Evolutionary conservation across 2,329 filamentous ascomycete genomes (phyloP).

Genomic region (Triangularia setosa): DNA sequence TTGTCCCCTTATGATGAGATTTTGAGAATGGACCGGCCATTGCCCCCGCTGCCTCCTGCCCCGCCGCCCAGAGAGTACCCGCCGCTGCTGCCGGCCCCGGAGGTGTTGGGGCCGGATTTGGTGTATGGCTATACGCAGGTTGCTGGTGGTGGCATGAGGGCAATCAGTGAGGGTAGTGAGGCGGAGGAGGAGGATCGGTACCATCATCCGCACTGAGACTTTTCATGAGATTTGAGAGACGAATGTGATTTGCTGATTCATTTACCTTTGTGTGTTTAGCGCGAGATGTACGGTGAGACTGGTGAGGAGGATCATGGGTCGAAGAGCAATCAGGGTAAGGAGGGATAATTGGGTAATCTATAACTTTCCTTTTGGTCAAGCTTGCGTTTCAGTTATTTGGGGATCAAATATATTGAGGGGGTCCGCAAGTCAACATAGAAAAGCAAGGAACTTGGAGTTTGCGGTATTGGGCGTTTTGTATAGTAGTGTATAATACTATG

Average conservation of each 20-base stretch:
- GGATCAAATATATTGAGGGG: not conserved
- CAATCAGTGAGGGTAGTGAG: not conserved
- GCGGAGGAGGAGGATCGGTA: not conserved
- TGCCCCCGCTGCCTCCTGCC: conserved; percentile 1
- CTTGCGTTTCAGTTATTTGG: not conserved
- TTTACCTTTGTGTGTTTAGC: conserved; percentile 6
- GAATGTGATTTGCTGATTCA: not conserved
- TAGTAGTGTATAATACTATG: not conserved
- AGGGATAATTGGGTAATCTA: not conserved
- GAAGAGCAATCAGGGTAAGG: not conserved
- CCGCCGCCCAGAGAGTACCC: not conserved
- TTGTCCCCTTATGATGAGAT: not conserved
- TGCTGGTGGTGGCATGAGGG: not conserved
- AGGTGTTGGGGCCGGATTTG: not conserved
- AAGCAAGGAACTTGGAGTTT: not conserved
- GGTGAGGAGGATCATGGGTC: conserved; percentile 4
- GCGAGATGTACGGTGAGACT: conserved; percentile 23
- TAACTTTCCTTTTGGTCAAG: not conserved
- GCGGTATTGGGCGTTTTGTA: not conserved
- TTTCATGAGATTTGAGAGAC: not conserved
- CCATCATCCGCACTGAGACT: not conserved
- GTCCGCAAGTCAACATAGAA: not conserved
- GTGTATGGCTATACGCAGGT: not conserved
- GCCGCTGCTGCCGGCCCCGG: not conserved
- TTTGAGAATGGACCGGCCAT: not conserved